Base-by-base conservation (phyloP, 139 green algal species). In the Ettlia oleoabundans region DNA sequence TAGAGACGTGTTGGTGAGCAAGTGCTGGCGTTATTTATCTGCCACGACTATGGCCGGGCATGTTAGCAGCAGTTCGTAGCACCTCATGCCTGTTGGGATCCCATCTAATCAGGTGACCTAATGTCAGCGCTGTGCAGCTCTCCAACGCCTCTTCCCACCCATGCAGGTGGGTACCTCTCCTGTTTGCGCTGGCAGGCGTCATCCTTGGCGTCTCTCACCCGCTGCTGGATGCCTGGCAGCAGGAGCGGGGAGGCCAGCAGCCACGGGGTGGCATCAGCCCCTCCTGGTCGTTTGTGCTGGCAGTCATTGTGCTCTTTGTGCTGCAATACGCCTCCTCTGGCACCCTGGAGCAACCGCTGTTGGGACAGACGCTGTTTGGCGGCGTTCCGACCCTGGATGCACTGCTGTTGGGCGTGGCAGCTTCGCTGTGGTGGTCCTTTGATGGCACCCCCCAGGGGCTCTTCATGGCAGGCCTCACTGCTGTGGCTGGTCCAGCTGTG, bases 161-260 rank as follows among this genome's bases (percentile, higher is more conserved):
- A 18, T 47, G 53, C 73, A 80, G 73, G 73, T 95, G 92, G 92
- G 89, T 93, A n/a, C 91, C 91, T 0, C 41, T 90, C 19, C 82
- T 95, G 47, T 95, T 95, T 83, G 91, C 80, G 0, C 35, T 90
- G 9, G 92, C 92, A 9, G 92, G 88, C 5, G 72, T 93, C 47
- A 91, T 95, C 26, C 65, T 95, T 1, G 90, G 92, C 18, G 42
- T 93, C 7, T 67, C 74, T 0, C 65, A 88, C 35, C 87, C 90
- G 4, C 38, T 81, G 35, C 75, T 81, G 55, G 75, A 81, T 13
- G 58, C 55, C 55, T 81, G 75, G 75, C 58, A 61, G 58, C 37
- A 22, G 1, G 35, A 40, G 38, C 37, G 62, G 22, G 73, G 53
- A 33, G 73, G 73, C 32, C 37, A 62, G 10, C 33, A 51, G 53